Evolutionary conservation across 139 green algal genomes (phyloP).

Genomic region (Micractinium sp.): DNA sequence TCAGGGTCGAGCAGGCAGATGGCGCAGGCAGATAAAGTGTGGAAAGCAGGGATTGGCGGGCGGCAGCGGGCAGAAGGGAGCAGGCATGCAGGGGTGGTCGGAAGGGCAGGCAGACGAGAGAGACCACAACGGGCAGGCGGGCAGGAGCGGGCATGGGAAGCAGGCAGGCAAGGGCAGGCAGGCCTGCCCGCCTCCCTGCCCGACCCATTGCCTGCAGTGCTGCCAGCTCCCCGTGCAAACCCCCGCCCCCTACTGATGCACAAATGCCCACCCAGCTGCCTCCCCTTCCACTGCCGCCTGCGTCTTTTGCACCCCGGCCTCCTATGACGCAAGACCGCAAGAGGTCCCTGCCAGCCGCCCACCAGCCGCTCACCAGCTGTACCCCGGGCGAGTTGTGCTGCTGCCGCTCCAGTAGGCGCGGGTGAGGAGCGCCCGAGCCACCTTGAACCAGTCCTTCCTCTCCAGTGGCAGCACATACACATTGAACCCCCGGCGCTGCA

Average conservation of each 20-base stretch:
- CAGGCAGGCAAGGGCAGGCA: not conserved
- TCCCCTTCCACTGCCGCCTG: no score
- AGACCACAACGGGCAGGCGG: no score
- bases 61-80: no score
- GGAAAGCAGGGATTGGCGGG: not conserved
- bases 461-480: conserved; percentile 56
- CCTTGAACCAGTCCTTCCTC: conserved; percentile 64
- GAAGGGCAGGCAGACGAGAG: no score
- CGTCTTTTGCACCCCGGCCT: no score
- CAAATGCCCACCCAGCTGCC: no score
- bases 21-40: not conserved
- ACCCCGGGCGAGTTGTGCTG: conserved; percentile 62
- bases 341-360: no score
- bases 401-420: conserved; percentile 56
- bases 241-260: no score
- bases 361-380: conserved; percentile 41
- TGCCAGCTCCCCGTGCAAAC: no score
- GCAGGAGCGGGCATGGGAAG: not conserved
- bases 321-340: not conserved
- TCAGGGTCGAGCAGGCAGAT: not conserved
- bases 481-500: conserved; percentile 49
- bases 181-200: no score
- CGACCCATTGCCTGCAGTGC: no score
- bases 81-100: no score
- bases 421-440: conserved; percentile 57